A percentile compares a stretch with the other conserved stretches of the same genome.
Evolutionary conservation across 352 stramenopile species (phyloP).

Genomic region (Phytopythium vexans): DNA sequence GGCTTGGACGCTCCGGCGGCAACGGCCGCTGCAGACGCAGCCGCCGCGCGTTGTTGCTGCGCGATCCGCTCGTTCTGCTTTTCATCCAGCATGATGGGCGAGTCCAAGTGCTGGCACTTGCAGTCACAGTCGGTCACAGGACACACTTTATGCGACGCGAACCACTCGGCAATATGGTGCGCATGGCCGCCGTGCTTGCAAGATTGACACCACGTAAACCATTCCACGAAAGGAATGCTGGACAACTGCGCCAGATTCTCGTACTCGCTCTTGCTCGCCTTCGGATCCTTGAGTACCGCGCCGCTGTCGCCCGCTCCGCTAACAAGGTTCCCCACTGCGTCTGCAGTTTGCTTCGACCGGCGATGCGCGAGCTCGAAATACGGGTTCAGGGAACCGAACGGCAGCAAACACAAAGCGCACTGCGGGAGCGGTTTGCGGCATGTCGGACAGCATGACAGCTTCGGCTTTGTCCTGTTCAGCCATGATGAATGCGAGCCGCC

Average conservation of each 20-base stretch:
- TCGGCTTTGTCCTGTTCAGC: slow-evolving; percentile 87
- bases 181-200: slow-evolving; percentile 91
- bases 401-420: slow-evolving; percentile 92
- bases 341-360: slow-evolving; percentile 55
- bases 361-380: slow-evolving; percentile 93
- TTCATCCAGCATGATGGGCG: slow-evolving; percentile 55
- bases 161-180: slow-evolving; percentile 94
- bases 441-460: slow-evolving; percentile 87
- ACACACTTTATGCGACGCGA: slow-evolving; percentile 86
- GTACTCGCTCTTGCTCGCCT: slow-evolving; percentile 53
- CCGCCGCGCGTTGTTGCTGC: slow-evolving; percentile 26
- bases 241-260: slow-evolving; percentile 88
- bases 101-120: slow-evolving; percentile 80
- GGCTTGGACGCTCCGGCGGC: slow-evolving; percentile 8
- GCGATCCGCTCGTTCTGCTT: slow-evolving; percentile 41
- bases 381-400: slow-evolving; percentile 92
- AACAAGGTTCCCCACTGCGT: slow-evolving; percentile 40
- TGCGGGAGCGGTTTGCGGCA: slow-evolving; percentile 93
- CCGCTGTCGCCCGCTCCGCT: slow-evolving; percentile 28
- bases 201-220: slow-evolving; percentile 94
- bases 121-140: slow-evolving; percentile 94
- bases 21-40: background rate
- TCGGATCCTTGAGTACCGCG: slow-evolving; percentile 47
- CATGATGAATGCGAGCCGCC: slow-evolving; percentile 90
- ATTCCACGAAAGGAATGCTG: slow-evolving; percentile 93